Evolutionary conservation across 208 protist species (phyloP).

Genomic region (Leishmania tarentolae): DNA sequence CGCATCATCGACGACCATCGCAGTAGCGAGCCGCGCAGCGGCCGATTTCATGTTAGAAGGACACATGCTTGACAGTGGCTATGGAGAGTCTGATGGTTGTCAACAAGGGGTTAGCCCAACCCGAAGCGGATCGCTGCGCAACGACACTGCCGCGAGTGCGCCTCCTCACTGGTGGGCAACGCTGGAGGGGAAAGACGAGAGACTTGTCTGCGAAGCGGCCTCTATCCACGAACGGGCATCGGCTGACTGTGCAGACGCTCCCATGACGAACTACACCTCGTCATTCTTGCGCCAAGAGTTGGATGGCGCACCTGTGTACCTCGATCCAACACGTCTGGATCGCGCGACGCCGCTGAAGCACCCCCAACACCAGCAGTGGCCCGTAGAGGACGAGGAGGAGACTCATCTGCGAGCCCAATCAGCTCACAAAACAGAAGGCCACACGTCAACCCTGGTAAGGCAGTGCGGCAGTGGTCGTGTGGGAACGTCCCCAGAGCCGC

Average conservation of each 20-base stretch:
- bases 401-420: not conserved
- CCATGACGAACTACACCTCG: not conserved
- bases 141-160: not conserved
- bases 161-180: not conserved
- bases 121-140: not conserved
- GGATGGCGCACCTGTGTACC: not conserved
- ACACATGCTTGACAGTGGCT: not conserved
- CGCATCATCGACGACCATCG: not conserved
- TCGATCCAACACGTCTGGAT: not conserved
- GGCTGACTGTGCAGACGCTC: not conserved
- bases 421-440: not conserved
- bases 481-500: conserved; percentile 17
- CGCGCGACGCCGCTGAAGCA: not conserved
- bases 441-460: not conserved
- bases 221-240: not conserved
- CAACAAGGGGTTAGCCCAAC: not conserved
- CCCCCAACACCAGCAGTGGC: not conserved
- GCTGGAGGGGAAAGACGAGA: not conserved
- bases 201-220: not conserved
- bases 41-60: not conserved
- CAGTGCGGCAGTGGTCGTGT: not conserved
- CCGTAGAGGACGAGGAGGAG: not conserved
- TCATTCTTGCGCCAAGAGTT: not conserved
- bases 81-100: not conserved
- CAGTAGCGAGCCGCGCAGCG: not conserved